Evolutionary conservation across 2,329 filamentous ascomycete species (phyloP).

Genomic region (Elsinoe ampelina): DNA sequence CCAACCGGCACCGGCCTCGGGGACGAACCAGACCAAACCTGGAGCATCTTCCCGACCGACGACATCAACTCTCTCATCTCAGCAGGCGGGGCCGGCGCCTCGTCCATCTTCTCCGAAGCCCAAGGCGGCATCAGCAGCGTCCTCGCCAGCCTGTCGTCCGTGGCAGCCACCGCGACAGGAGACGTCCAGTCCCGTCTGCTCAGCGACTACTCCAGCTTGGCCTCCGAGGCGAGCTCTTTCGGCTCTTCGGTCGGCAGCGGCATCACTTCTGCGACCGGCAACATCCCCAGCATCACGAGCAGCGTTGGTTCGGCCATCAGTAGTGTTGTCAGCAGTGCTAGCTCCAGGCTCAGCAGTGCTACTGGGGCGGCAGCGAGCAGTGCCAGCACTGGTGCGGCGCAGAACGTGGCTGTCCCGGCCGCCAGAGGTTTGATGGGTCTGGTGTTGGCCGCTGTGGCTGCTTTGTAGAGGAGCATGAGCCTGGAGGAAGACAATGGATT

Average conservation of each 20-base stretch:
- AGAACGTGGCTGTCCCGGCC: conserved; percentile 3
- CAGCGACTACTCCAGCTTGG: conserved; percentile 4
- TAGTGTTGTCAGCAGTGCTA: not conserved
- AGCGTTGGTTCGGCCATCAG: not conserved
- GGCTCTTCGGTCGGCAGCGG: not conserved
- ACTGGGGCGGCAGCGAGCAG: not conserved
- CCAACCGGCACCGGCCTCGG: not conserved
- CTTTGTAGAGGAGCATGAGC: not conserved
- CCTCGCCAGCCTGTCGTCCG: conserved; percentile 7
- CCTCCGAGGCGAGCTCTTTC: not conserved
- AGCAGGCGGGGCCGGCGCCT: not conserved
- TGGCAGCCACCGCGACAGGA: conserved; percentile 7
- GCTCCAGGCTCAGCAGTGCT: not conserved
- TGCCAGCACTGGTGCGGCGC: not conserved
- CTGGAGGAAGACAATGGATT: not conserved
- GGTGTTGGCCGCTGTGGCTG: not conserved
- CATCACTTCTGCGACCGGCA: not conserved
- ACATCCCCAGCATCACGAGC: not conserved
- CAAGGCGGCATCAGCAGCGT: not conserved
- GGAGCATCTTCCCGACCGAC: conserved; percentile 4
- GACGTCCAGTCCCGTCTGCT: not conserved
- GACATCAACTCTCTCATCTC: conserved; percentile 4
- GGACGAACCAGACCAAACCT: conserved; percentile 2
- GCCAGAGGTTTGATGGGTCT: conserved; percentile 1
- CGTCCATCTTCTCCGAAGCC: not conserved